These are phyloP conservation scores for Clarireedia hainanense DNA, from an alignment of 2,329 filamentous ascomycete genomes.

Conservation along the genomic window DNA sequence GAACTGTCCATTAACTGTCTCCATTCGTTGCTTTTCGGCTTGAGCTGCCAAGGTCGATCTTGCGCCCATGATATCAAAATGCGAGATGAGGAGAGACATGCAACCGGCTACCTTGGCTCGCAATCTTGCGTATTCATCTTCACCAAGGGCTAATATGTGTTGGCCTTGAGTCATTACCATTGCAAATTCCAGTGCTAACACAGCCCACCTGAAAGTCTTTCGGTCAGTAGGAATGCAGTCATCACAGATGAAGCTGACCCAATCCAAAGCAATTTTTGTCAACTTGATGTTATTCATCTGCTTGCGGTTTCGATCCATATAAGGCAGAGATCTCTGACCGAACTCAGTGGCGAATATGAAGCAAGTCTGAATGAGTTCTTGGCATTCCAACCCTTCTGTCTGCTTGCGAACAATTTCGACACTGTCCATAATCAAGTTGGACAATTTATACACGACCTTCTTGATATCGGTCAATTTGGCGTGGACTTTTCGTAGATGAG, in stretches of 20 bases:
- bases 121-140: constrained; percentile 77
- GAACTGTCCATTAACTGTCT: constrained; percentile 69
- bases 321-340: constrained; percentile 84
- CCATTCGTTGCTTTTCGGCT: constrained; percentile 82
- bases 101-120: constrained; percentile 88
- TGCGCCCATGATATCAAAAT: constrained; percentile 98
- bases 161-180: constrained; percentile 95
- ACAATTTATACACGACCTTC: constrained; percentile 90
- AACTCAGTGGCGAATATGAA: constrained; percentile 99
- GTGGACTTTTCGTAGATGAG: constrained; percentile 89
- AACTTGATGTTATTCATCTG: constrained; percentile 97
- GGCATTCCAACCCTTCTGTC: constrained; percentile 75
- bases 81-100: constrained; percentile 94
- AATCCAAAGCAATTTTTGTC: constrained; percentile 86
- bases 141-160: constrained; percentile 84
- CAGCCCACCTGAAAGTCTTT: constrained; percentile 96
- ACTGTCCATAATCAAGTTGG: constrained; percentile 97
- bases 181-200: constrained; percentile 88
- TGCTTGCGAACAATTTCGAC: constrained; percentile 88
- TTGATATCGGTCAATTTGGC: constrained; percentile 87
- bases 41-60: constrained; percentile 88
- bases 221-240: constrained; percentile 91
- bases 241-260: constrained; percentile 97
- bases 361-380: constrained; percentile 94
- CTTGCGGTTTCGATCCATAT: constrained; percentile 91